Percentiles rank a stretch among this genome's conserved stretches.
phyloP scores from a whole-genome alignment of 1,139 yeast species.

The Saccharomyces hybrid region DNA sequence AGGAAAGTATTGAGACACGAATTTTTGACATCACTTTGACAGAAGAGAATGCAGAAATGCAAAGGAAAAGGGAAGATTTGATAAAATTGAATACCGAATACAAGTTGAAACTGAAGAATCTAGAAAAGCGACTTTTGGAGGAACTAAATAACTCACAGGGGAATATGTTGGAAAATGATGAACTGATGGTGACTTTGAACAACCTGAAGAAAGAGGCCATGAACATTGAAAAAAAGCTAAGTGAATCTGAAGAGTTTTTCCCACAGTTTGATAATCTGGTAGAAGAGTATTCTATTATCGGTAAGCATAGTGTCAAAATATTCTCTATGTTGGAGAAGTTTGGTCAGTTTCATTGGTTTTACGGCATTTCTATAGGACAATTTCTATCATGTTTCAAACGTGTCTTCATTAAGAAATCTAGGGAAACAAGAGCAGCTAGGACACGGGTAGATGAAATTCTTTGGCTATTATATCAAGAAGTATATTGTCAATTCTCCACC shows the following conservation, averaged over 20 bases:
- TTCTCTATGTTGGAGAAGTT: conserved; percentile 43
- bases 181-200: conserved; percentile 54
- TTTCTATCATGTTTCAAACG: conserved; percentile 39
- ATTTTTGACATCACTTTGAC: conserved; percentile 52
- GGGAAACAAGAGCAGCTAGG: neutral
- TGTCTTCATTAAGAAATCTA: conserved; percentile 32
- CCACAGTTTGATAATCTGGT: conserved; percentile 44
- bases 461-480: conserved; percentile 38
- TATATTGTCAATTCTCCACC: conserved; percentile 41
- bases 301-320: conserved; percentile 47
- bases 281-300: conserved; percentile 44
- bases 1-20: conserved; percentile 56
- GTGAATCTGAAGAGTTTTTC: conserved; percentile 50
- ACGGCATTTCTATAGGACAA: conserved; percentile 49
- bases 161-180: conserved; percentile 61
- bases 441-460: conserved; percentile 28
- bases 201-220: conserved; percentile 55
- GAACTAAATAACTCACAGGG: conserved; percentile 54
- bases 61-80: conserved; percentile 47
- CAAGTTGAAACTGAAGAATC: conserved; percentile 42
- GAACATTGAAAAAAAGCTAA: conserved; percentile 47
- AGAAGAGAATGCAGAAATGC: conserved; percentile 60
- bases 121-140: conserved; percentile 57
- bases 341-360: conserved; percentile 41
- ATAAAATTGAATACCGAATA: conserved; percentile 54